phyloP scores from a whole-genome alignment of 164 flowering plant genomes.

The Aristolochia contorta region DNA sequence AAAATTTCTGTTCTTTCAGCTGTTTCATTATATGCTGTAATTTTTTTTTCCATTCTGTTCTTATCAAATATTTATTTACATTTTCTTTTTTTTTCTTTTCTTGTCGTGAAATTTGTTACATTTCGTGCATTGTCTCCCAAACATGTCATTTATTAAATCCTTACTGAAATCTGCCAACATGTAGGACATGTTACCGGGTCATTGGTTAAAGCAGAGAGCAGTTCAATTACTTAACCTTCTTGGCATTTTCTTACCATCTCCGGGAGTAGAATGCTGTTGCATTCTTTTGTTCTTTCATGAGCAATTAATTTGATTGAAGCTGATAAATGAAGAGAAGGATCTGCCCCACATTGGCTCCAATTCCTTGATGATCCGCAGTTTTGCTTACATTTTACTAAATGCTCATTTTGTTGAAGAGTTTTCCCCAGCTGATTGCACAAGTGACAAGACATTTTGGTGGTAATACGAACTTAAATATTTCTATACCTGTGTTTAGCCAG shows the following conservation, averaged over 20 bases:
- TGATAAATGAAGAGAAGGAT: neutral
- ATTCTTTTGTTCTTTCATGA: neutral
- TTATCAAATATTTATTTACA: neutral
- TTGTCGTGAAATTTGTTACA: neutral
- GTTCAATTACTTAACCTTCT: too few species aligned
- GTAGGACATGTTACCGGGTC: too few species aligned
- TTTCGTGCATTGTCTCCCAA: neutral
- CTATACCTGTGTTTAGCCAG: neutral
- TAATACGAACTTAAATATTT: neutral
- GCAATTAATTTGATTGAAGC: neutral
- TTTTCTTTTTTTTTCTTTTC: neutral
- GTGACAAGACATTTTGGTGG: neutral
- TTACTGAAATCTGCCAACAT: too few species aligned
- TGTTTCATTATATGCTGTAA: neutral
- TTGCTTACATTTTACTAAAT: neutral
- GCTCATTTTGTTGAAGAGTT: neutral
- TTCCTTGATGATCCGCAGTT: neutral
- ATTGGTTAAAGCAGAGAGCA: too few species aligned
- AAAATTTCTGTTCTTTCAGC: neutral
- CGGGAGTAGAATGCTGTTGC: neutral
- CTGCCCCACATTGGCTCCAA: neutral
- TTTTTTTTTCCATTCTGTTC: neutral
- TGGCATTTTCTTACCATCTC: neutral
- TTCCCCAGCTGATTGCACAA: neutral
- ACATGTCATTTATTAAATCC: neutral